Base-by-base conservation (phyloP, 345 rosid genomes). In the Stellera chamaejasme region DNA sequence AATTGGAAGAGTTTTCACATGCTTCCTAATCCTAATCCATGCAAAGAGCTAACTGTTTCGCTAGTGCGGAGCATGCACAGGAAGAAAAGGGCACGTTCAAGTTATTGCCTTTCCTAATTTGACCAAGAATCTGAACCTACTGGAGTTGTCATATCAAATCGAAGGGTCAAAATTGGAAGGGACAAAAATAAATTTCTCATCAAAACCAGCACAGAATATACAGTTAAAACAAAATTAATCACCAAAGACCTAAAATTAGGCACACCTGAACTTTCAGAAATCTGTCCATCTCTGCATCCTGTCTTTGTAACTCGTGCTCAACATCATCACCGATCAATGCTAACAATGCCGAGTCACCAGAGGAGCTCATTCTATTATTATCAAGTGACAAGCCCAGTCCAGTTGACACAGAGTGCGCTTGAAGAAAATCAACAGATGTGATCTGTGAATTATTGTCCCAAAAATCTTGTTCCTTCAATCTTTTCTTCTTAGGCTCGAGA, bases 331-430 rank as follows among this genome's bases (percentile, higher is more conserved):
- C 77, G 50, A 83, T 56, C 41, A 77, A 73, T 0, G 96, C 75
- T 27, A 90, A 47, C 82, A 83, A 71, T 15, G 82, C 70, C 3
- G 89, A 87, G 61, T 80, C 85, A 61, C 77, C 66, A 5, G 88
- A 76, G 58, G 88, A 80, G 50, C 84, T 79, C 11, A 71, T 55
- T 50, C 69, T 82, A 50, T 74, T 63, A 73, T 81, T 83, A 50
- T 85, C 88, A 42, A 90, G 85, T 1, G 96, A 87, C 57, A 90
- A 72, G 44, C 91, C 91, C 62, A 90, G 69, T 27, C 97, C 96
- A 10, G 97, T 87, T 26, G 97, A 90, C 43, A 90, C 94, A 0
- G 94, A 79, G 50, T 69, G 80, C 1, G 72, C 48, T 72, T 72
- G 90, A 69, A 87, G 66, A 76, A 82, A 71, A 69, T 90, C 96